A percentile compares a stretch with the other conserved stretches of the same genome.
Conservation (phyloP, 2,329 filamentous ascomycete species). For the Myriosclerotinia curreyana region DNA sequence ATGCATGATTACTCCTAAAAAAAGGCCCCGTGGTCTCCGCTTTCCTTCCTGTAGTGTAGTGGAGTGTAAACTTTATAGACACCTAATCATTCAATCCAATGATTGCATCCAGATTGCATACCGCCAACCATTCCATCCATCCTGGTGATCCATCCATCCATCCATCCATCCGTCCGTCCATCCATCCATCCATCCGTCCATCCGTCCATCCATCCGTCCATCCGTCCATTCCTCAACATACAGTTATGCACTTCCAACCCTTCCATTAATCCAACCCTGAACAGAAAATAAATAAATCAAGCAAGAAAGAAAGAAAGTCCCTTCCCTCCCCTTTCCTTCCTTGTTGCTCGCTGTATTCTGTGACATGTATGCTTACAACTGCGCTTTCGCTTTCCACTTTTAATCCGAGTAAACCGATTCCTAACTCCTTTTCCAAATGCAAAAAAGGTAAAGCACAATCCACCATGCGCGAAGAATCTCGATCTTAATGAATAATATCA, state of each 20-base stretch:
- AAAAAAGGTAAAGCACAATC: not conserved
- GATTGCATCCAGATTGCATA: constrained; percentile 1
- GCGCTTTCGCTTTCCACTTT: constrained; percentile 6
- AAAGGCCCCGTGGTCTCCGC: not conserved
- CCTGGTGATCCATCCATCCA: too few species aligned
- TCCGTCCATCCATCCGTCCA: not conserved
- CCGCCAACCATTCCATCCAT: constrained; percentile 6
- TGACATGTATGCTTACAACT: constrained; percentile 9
- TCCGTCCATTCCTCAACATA: constrained; percentile 6
- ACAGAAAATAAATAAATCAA: not conserved
- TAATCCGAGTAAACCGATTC: constrained; percentile 8
- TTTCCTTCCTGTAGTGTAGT: not conserved
- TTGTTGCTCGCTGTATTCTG: constrained; percentile 4
- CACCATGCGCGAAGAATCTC: not conserved
- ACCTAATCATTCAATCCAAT: not conserved
- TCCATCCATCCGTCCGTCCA: not conserved
- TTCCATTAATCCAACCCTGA: constrained; percentile 20
- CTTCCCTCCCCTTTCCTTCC: not conserved
- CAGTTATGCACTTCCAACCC: constrained; percentile 6
- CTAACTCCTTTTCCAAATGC: constrained; percentile 11
- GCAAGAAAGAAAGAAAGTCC: not conserved
- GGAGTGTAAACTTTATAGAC: not conserved
- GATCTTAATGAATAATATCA: constrained; percentile 1
- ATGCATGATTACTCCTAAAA: constrained; percentile 5
- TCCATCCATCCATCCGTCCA: not conserved